A percentile compares a stretch with the other conserved stretches of the same genome.
These are phyloP conservation scores for Exutisphaerella laricina DNA, from an alignment of 2,329 filamentous ascomycete species.

Conservation along the genomic window DNA sequence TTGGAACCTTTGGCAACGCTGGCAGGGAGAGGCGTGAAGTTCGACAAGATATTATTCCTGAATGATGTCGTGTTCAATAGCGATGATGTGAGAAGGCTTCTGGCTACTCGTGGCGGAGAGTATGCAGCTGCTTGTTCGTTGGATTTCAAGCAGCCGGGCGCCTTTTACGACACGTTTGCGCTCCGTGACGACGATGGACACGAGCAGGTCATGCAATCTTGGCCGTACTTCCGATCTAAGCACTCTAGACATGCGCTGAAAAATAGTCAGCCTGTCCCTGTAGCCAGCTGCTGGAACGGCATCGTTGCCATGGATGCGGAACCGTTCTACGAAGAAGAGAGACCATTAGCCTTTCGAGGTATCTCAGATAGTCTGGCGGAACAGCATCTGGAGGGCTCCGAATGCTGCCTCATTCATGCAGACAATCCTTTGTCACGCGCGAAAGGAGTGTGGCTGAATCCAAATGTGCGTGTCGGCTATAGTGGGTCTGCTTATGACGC, in stretches of 20 bases:
- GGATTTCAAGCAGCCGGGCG: slow-evolving; percentile 52
- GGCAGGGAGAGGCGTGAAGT: slow-evolving; percentile 44
- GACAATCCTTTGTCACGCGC: slow-evolving; percentile 56
- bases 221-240: slow-evolving; percentile 54
- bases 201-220: slow-evolving; percentile 49
- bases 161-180: slow-evolving; percentile 60
- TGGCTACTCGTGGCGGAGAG: slow-evolving; percentile 53
- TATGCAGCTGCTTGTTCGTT: slow-evolving; percentile 60
- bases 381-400: slow-evolving; percentile 65
- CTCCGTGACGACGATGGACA: slow-evolving; percentile 51
- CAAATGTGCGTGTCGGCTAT: slow-evolving; percentile 63
- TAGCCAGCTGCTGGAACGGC: slow-evolving; percentile 63
- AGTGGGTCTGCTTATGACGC: slow-evolving; percentile 48
- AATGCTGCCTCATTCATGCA: slow-evolving; percentile 72
- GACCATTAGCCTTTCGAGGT: slow-evolving; percentile 56
- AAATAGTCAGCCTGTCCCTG: slow-evolving; percentile 49
- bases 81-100: slow-evolving; percentile 51
- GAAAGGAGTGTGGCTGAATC: slow-evolving; percentile 62
- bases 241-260: slow-evolving; percentile 52
- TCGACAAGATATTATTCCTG: slow-evolving; percentile 57
- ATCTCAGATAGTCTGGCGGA: slow-evolving; percentile 55
- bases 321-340: slow-evolving; percentile 46
- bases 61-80: slow-evolving; percentile 59
- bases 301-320: slow-evolving; percentile 46
- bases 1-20: slow-evolving; percentile 54